Conservation (phyloP, 2,329 filamentous ascomycete species). For the Exophiala lecanii-corni region DNA sequence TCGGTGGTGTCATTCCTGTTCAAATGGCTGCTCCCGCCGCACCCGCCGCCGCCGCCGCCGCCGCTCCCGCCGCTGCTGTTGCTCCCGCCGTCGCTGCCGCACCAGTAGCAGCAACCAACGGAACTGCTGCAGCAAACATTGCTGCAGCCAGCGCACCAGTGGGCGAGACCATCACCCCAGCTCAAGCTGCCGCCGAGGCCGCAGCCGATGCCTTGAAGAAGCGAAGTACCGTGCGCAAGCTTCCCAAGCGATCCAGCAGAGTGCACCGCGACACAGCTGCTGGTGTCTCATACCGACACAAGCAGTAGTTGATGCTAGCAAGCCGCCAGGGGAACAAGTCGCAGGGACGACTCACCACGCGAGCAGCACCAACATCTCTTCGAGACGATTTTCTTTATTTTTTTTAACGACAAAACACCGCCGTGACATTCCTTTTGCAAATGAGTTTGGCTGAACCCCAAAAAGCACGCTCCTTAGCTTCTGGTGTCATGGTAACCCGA, state of each 20-base stretch:
- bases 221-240: neutral
- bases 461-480: neutral
- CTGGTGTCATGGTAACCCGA: neutral
- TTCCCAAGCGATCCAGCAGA: slow-evolving; percentile 4
- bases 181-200: slow-evolving; percentile 2
- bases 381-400: neutral
- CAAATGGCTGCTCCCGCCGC: slow-evolving; percentile 38
- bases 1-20: slow-evolving; percentile 57
- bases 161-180: neutral
- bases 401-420: neutral
- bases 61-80: slow-evolving; percentile 9
- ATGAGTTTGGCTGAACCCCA: neutral
- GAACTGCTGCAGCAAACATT: neutral
- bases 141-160: neutral
- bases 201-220: slow-evolving; percentile 5
- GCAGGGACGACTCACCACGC: neutral
- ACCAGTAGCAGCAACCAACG: slow-evolving; percentile 18
- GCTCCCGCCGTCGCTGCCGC: slow-evolving; percentile 20
- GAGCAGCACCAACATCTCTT: neutral
- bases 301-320: too few relatives aligned
- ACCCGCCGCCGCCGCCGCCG: slow-evolving; percentile 10
- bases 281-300: slow-evolving; percentile 6
- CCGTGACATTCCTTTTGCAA: neutral
- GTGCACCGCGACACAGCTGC: slow-evolving; percentile 3
- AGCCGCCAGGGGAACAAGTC: too few relatives aligned